Evolutionary conservation across 176 grass and related monocot species (phyloP).

Genomic region (Lolium rigidum): DNA sequence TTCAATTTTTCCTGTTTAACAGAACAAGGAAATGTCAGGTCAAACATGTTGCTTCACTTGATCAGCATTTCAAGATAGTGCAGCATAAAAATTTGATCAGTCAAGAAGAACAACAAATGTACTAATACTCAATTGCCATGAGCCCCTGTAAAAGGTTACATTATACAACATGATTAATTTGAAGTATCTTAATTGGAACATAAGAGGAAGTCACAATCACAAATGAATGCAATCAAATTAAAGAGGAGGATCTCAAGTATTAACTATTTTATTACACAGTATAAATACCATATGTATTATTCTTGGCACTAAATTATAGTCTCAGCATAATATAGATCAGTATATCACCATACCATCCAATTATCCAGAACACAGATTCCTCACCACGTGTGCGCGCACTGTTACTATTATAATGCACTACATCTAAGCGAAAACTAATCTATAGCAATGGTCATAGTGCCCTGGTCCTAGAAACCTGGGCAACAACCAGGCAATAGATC

Average conservation of each 20-base stretch:
- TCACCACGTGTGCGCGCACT: neutral
- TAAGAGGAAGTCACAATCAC: neutral
- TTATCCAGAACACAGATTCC: neutral
- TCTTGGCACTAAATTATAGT: neutral
- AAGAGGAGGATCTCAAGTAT: neutral
- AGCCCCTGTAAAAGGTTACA: conserved; percentile 2
- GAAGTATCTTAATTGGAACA: conserved; percentile 4
- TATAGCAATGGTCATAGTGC: neutral
- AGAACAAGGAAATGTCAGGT: neutral
- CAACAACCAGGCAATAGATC: conserved; percentile 13
- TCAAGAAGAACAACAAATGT: neutral
- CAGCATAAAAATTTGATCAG: neutral
- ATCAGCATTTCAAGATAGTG: neutral
- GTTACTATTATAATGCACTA: neutral
- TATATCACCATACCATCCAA: conserved; percentile 10
- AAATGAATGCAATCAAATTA: neutral
- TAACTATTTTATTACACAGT: neutral
- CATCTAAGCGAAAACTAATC: neutral
- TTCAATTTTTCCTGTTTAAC: conserved; percentile 91
- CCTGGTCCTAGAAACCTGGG: conserved; percentile 10
- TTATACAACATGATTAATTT: neutral
- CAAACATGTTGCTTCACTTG: conserved; percentile 6
- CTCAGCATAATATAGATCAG: neutral
- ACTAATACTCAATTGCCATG: neutral
- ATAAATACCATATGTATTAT: neutral